Base-by-base conservation (phyloP, 2,329 filamentous ascomycete genomes). In the Pyricularia grisea region DNA sequence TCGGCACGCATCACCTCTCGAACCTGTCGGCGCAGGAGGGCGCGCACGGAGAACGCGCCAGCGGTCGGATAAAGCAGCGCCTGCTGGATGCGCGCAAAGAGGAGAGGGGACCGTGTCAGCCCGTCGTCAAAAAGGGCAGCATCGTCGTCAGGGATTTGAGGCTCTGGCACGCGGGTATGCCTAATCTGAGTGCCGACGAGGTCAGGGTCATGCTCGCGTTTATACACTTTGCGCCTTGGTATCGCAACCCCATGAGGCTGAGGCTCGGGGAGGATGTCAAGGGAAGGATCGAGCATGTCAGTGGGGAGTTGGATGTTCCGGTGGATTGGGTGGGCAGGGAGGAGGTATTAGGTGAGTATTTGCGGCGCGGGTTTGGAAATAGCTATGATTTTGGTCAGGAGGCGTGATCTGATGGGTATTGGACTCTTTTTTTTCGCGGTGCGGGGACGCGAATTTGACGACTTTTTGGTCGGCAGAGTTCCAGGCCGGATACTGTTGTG, bases 161-260 rank as follows among this genome's bases (percentile, higher is more conserved):
- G 28, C 80, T 88, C 5, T 90, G 87, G 87, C 87, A 90, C 74
- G 86, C 85, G 0, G 87, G 87, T 0, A 36, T 36, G 33, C 33
- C 33, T 1, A 89, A 90, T 72, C 73, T 76, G 61, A 84, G 82
- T 0, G 75, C 80, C 4, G 76, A 81, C 7, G 80, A 83, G 60
- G 23, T 63, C 60, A 30, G 60, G 60, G 78, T 84, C 25, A 84
- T 84, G 82, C 76, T 75, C 11, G 77, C 75, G 30, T 75, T 76
- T 67, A 75, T 79, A 12, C 74, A 77, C 70, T 81, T 80, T 72
- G 76, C 80, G 3, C 72, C 71, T 20, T 82, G 80, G 77, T 79
- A 77, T 65, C 69, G 77, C 36, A 63, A 63, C 60, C 20, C n/a
- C 9, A 61, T 61, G 58, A 61, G 58, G 58, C 23, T 61, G 58